Evolutionary conservation across 2,329 filamentous ascomycete species (phyloP).

Genomic region (Aspergillus ochraceus): DNA sequence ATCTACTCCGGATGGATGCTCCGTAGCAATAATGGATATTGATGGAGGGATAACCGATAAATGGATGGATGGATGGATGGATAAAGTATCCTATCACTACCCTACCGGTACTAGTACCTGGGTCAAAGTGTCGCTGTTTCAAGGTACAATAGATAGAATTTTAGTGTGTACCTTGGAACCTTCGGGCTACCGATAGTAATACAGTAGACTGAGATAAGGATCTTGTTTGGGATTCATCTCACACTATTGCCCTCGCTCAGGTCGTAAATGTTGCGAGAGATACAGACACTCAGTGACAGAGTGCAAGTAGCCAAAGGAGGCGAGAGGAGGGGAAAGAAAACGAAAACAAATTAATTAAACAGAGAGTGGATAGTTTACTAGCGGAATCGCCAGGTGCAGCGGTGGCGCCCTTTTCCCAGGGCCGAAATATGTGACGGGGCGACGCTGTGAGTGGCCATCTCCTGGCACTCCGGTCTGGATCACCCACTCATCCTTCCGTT

Average conservation of each 20-base stretch:
- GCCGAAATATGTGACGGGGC: slow-evolving; percentile 7
- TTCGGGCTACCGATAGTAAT: background rate
- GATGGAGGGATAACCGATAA: background rate
- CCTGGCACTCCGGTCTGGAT: slow-evolving; percentile 17
- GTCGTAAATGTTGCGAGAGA: too few relatives aligned
- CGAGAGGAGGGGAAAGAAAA: background rate
- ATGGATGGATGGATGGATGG: background rate
- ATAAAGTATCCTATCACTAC: background rate
- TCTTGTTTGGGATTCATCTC: too few relatives aligned
- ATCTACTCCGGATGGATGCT: too few relatives aligned
- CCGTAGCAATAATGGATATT: too few relatives aligned
- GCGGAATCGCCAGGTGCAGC: slow-evolving; percentile 1
- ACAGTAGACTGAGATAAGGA: too few relatives aligned
- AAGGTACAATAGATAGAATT: background rate
- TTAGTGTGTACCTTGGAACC: background rate
- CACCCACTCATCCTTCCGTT: slow-evolving; percentile 14
- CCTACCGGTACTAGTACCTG: background rate
- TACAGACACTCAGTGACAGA: too few relatives aligned
- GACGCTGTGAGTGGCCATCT: slow-evolving; percentile 16
- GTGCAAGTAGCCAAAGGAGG: too few relatives aligned
- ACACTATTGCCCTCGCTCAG: background rate
- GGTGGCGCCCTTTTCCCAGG: slow-evolving; percentile 1
- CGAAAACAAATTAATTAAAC: background rate
- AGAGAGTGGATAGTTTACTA: slow-evolving; percentile 1
- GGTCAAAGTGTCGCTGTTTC: background rate